Evolutionary conservation across 164 flowering plant species (phyloP).

Genomic region (Litsea cubeba): DNA sequence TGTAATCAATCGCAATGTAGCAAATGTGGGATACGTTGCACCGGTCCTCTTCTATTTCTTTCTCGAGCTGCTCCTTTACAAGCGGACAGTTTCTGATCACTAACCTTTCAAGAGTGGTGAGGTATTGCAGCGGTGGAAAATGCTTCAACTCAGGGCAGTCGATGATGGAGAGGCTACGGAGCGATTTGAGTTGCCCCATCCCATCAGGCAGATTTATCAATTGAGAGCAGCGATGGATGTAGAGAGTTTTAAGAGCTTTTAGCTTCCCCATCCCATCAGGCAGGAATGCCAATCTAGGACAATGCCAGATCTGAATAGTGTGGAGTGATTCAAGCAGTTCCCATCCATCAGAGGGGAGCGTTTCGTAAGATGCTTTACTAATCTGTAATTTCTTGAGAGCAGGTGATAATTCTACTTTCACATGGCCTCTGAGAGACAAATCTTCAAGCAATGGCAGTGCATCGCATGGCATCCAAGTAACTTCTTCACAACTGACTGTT

Average conservation of each 20-base stretch:
- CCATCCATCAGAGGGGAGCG: not conserved
- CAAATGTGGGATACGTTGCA: no score
- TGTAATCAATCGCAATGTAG: no score
- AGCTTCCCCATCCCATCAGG: not conserved
- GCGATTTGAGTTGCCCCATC: not conserved
- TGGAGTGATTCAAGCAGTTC: not conserved
- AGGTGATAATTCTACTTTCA: no score
- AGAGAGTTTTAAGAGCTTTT: not conserved
- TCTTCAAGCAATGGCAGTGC: no score
- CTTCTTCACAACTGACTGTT: not conserved
- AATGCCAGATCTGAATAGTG: not conserved
- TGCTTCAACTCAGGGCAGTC: no score
- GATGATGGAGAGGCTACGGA: no score
- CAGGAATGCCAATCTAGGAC: not conserved
- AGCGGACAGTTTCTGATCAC: rapidly evolving
- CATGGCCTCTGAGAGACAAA: no score
- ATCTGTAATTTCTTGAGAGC: no score
- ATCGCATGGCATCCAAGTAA: not conserved
- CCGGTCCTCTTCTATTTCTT: no score
- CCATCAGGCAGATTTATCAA: not conserved
- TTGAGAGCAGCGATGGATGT: not conserved
- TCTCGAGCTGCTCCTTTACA: no score
- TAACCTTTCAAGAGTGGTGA: no score
- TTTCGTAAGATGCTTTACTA: not conserved
- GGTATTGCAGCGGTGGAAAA: no score